Evolutionary conservation across 306 rosid species (phyloP), one percentile per base, ranked within the genome.

Genomic region (Ziziphus jujuba): DNA sequence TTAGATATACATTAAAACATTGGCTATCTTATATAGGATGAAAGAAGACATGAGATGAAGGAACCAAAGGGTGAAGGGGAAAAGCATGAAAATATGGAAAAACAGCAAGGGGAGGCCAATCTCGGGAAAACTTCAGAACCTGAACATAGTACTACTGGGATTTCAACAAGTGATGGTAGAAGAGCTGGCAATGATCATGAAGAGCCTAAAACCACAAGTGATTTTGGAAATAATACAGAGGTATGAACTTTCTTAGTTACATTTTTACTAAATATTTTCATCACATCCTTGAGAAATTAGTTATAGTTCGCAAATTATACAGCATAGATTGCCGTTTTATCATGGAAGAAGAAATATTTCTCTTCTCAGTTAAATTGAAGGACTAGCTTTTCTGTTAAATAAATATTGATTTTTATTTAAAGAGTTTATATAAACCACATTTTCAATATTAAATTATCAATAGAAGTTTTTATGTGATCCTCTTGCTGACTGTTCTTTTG

Each of bases 1-100:
- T 53, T 49, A 60, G 63, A 62, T 60, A 56, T 31, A 77, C 51
- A 45, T 56, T 56, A 70, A 59, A 71, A 65, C 65, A 31, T 7
- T 56, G 25, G 58, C 60, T 84, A 52, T 71, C 63, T 82, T 71
- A 24, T 84, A 20, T 61, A 92, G 98, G 88, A 69, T 66, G 89
- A 69, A 77, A 78, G 71, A 63, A 74, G 67, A 66, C 73, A 51
- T 23, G 85, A 74, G 71, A 75, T 65, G 54, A 72, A 81, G 73
- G 80, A 77, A 64, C 66, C 65, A 20, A 77, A 70, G 63, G 79
- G 78, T 56, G 87, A 59, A 72, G 69, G 66, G 23, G 71, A 54
- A 54, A 75, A 73, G 59, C 58, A 34, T 20, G 63, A 73, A 59
- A 78, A 76, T 50, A 44, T 65, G 61, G 86, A 76, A 45, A 76